phyloP scores from a whole-genome alignment of 306 rosid genomes.

The Cyclanthera cordifolia region DNA sequence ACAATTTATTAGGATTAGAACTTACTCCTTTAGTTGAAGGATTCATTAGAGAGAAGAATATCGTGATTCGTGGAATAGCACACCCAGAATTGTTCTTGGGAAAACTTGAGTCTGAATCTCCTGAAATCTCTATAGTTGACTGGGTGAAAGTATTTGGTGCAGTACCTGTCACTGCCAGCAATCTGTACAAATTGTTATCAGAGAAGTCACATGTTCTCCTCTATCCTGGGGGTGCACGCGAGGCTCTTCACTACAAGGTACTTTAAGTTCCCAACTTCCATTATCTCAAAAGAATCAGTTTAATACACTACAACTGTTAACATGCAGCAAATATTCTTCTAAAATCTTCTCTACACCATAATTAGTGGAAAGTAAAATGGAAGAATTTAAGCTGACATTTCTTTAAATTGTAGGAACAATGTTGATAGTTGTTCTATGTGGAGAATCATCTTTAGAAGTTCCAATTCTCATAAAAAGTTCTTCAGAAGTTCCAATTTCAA shows the following conservation, averaged over 20 bases:
- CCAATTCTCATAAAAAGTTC: background rate
- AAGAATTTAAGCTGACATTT: background rate
- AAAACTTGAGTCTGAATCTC: background rate
- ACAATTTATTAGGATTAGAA: constrained; percentile 68
- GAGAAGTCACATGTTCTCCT: constrained; percentile 66
- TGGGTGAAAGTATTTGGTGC: constrained; percentile 62
- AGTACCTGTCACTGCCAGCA: constrained; percentile 64
- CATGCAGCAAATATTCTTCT: background rate
- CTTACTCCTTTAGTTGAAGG: constrained; percentile 33
- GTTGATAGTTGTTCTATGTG: no score
- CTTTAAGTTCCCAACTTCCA: background rate
- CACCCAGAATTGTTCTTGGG: constrained; percentile 48
- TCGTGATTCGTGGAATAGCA: constrained; percentile 58
- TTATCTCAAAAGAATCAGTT: background rate
- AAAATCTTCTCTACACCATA: background rate
- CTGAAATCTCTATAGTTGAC: constrained; percentile 39
- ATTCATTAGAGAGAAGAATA: constrained; percentile 53
- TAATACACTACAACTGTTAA: no score
- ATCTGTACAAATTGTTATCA: constrained; percentile 54
- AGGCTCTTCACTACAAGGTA: constrained; percentile 86
- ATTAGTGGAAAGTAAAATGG: background rate
- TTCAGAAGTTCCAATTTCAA: background rate
- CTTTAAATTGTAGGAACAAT: background rate
- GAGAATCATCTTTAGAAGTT: background rate
- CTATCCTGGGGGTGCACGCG: constrained; percentile 93